Evolutionary conservation across 2,329 filamentous ascomycete genomes (phyloP), one percentile per base, ranked within the genome.

Genomic region (Monilinia polystroma): DNA sequence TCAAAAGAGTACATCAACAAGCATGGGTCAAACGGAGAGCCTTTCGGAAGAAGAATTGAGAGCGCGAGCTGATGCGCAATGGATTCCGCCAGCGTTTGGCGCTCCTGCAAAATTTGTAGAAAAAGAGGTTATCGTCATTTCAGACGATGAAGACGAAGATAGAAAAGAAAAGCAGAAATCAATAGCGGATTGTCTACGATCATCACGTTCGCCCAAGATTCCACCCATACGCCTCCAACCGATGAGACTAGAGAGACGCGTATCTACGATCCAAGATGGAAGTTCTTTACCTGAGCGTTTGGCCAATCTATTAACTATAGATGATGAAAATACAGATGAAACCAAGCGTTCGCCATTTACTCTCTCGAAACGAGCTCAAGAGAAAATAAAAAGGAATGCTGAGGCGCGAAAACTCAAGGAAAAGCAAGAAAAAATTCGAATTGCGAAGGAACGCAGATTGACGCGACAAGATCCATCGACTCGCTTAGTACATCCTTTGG

Each of bases 401-500:
- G 26, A 65, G 26, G 47, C 49, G 43, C 41, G 68, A 58, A 35
- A 66, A 45, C 38, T 57, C 54, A 70, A 69, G 45, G 66, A 68
- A 53, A 69, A 62, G 54, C 66, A 70, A 57, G 70, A 68, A 18
- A 68, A 57, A 11, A 66, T 69, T 26, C 60, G 66, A 55, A 70
- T 70, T 35, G 70, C 67, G 51, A 75, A 71, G 58, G 69, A 74
- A 64, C 71, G 69, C 41, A 70, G 74, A 52, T 49, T 75, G 7
- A 47, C 63, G 32, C 72, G 75, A 7, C 71, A 70, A 45, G 26
- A 66, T 35, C 75, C 75, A 26, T 38, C 55, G 18, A 71, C 67
- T 26, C 55, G 66, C 11, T 68, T 76, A 20, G 49, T 77, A 32
- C 66, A 72, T 58, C 64, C 74, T 11, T 68, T 84, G n/a, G 68